Percentiles rank a stretch among this genome's conserved stretches.
phyloP scores from a whole-genome alignment of 768 basidiomycete species.

The Termitomyces sp. region DNA sequence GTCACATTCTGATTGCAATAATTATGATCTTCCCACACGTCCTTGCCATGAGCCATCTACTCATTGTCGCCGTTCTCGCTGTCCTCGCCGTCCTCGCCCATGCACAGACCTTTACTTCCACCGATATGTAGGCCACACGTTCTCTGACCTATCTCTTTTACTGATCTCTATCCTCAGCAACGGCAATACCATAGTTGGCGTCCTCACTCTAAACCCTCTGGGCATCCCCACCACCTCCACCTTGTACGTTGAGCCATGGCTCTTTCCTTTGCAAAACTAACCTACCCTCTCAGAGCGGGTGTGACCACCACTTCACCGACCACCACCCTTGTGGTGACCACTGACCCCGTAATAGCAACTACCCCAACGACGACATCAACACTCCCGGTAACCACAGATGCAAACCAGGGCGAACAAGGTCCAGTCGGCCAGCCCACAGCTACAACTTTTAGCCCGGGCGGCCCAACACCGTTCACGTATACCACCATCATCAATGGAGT shows the following conservation, averaged over 20 bases:
- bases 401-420: slow-evolving; percentile 35
- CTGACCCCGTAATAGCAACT: slow-evolving; percentile 5
- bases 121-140: slow-evolving; percentile 40
- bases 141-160: not conserved
- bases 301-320: slow-evolving; percentile 11
- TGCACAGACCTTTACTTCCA: slow-evolving; percentile 46
- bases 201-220: slow-evolving; percentile 18
- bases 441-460: slow-evolving; percentile 35
- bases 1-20: not conserved
- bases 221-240: slow-evolving; percentile 16
- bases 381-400: slow-evolving; percentile 12
- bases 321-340: slow-evolving; percentile 6
- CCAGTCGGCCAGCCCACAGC: slow-evolving; percentile 56
- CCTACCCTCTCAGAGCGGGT: slow-evolving; percentile 12
- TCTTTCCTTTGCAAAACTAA: not conserved
- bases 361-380: slow-evolving; percentile 20
- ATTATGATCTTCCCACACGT: slow-evolving; percentile 6
- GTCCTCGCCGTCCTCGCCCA: slow-evolving; percentile 20
- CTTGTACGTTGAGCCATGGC: slow-evolving; percentile 7
- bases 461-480: slow-evolving; percentile 47
- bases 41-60: slow-evolving; percentile 16
- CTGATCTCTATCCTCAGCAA: slow-evolving; percentile 21
- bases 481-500: slow-evolving; percentile 43
- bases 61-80: slow-evolving; percentile 17
- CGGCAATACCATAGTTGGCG: slow-evolving; percentile 52